These are phyloP conservation scores for Fusarium multiceps DNA, from an alignment of 2,329 filamentous ascomycete species.

Conservation along the genomic window DNA sequence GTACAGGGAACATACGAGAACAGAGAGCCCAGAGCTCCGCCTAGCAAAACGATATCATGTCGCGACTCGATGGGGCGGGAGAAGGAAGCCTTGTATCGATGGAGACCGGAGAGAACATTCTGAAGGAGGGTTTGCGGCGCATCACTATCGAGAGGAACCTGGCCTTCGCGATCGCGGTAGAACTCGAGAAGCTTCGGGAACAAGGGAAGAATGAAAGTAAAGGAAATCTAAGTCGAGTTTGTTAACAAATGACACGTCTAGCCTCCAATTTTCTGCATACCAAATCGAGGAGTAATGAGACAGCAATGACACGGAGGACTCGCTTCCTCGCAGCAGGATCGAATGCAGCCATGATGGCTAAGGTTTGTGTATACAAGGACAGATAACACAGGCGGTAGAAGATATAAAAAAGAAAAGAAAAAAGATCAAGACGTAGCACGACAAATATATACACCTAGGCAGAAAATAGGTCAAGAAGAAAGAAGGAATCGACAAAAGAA, in stretches of 20 bases:
- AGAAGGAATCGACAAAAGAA: constrained; percentile 9
- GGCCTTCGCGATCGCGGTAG: constrained; percentile 86
- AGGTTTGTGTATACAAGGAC: constrained; percentile 3
- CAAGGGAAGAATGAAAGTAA: constrained; percentile 96
- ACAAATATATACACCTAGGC: neutral
- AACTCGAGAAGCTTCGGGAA: constrained; percentile 96
- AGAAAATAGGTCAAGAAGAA: neutral
- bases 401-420: neutral
- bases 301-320: constrained; percentile 87
- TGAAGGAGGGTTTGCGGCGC: constrained; percentile 76
- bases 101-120: constrained; percentile 82
- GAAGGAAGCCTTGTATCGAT: constrained; percentile 95
- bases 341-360: constrained; percentile 56
- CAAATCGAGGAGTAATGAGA: constrained; percentile 89
- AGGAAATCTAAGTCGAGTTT: constrained; percentile 78
- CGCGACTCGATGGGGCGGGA: constrained; percentile 91
- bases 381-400: neutral
- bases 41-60: constrained; percentile 96
- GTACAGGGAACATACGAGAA: constrained; percentile 69
- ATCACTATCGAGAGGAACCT: constrained; percentile 56
- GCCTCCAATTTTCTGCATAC: constrained; percentile 59
- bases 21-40: constrained; percentile 90
- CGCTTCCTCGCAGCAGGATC: constrained; percentile 74
- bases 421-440: neutral
- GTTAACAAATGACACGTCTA: constrained; percentile 8